phyloP scores from a whole-genome alignment of 371 early-diverging fungal species.

The Lichtheimia hyalospora region DNA sequence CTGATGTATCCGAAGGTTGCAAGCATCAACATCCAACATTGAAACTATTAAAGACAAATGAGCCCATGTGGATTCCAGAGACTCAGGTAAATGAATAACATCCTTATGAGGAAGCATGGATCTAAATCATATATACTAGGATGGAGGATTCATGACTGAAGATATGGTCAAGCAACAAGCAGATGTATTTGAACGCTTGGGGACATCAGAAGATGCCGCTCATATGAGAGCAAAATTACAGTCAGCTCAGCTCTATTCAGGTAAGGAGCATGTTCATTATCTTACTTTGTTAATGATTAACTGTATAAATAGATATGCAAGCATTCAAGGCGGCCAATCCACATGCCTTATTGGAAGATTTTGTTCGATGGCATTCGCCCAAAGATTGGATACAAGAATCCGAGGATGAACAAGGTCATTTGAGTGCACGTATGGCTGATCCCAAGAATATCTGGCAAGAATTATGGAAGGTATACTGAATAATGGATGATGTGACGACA shows the following conservation, averaged over 20 bases:
- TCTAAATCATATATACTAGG: constrained; percentile 25
- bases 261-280: constrained; percentile 12
- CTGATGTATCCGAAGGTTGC: constrained; percentile 31
- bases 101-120: neutral
- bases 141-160: constrained; percentile 84
- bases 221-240: constrained; percentile 78
- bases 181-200: constrained; percentile 72
- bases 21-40: constrained; percentile 25
- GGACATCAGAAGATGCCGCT: constrained; percentile 72
- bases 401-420: constrained; percentile 20
- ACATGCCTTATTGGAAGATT: constrained; percentile 75
- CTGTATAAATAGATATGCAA: constrained; percentile 61
- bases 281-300: neutral
- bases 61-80: constrained; percentile 69
- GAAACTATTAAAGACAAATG: constrained; percentile 48
- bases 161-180: constrained; percentile 88
- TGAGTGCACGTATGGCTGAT: constrained; percentile 83
- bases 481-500: neutral
- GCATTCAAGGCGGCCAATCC: constrained; percentile 91
- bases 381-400: constrained; percentile 71
- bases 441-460: constrained; percentile 86
- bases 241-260: constrained; percentile 76
- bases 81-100: constrained; percentile 51
- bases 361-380: constrained; percentile 96
- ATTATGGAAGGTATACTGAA: constrained; percentile 69